phyloP scores from a whole-genome alignment of 1,139 yeast species.

The Suhomyces kunorum region DNA sequence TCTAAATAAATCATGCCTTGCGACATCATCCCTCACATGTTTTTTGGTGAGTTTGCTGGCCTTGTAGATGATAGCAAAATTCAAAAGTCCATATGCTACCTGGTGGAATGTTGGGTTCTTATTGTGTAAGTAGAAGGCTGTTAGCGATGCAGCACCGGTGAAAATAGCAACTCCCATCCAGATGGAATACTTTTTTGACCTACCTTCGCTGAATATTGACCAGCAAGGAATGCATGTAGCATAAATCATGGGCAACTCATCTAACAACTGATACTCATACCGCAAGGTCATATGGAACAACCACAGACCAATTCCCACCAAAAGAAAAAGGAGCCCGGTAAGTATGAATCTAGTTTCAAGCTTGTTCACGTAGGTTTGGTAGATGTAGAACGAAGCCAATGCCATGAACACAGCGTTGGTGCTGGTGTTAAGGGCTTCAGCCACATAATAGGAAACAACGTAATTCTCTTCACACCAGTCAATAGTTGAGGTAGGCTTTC shows the following conservation, averaged over 20 bases:
- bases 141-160: conserved; percentile 54
- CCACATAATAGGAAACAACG: conserved; percentile 78
- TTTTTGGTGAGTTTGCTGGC: conserved; percentile 52
- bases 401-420: conserved; percentile 73
- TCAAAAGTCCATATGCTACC: conserved; percentile 68
- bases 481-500: conserved; percentile 65
- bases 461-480: conserved; percentile 98
- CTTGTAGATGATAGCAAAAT: conserved; percentile 59
- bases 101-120: conserved; percentile 90
- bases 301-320: conserved; percentile 94
- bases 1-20: conserved; percentile 48
- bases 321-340: conserved; percentile 74
- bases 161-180: conserved; percentile 60
- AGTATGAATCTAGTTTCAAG: conserved; percentile 71
- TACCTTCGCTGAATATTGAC: conserved; percentile 75
- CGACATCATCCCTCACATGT: conserved; percentile 51
- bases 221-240: conserved; percentile 96
- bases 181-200: conserved; percentile 36
- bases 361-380: conserved; percentile 57
- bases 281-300: conserved; percentile 92
- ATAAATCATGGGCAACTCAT: conserved; percentile 96
- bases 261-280: conserved; percentile 86
- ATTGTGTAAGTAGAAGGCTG: conserved; percentile 63
- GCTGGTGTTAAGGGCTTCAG: conserved; percentile 82
- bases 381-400: conserved; percentile 67